Base-by-base conservation (phyloP, 2,329 filamentous ascomycete species). In the Endoconidiophora laricicola region DNA sequence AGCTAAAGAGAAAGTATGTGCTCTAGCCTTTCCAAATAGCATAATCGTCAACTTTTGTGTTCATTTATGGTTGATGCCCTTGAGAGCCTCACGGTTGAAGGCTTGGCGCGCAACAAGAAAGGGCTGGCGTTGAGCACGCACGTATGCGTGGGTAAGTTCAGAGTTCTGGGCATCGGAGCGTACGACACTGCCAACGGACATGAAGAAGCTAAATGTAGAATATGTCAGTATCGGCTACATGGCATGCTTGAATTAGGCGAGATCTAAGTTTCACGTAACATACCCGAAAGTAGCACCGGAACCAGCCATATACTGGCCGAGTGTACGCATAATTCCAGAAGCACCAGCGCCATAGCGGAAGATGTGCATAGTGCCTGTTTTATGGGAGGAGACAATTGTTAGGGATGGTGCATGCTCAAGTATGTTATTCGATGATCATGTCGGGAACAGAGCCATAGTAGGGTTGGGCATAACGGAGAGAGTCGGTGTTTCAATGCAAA, bases 101-200 rank as follows among this genome's bases (percentile, higher is more conserved):
- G 64, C 62, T 16, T 50, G 41, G 5, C 54, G 46, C 14, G 52
- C 49, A 12, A 76, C 71, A 55, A 94, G 78, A 59, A 90, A 78
- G 22, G 88, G 86, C 55, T 78, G 76, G 59, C 82, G 73, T 57
- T 81, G 79, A 46, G 84, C 79, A 63, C 78, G 77, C 57, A 78
- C 75, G 68, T 90, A 94, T 18, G 50, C 46, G 16, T 22, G 46
- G 14, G 46, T 49, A 52, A 84, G 78, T 62, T 87, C 77, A 59
- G 84, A 80, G 37, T 83, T 79, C 41, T 86, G 85, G 56, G 85
- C 79, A 59, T 98, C 91, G 54, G 86, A 88, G 62, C 91, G 83
- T 60, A 98, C 95, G 42, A 94, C 88, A 59, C 86, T 94, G 58
- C 91, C 91, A 58, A 98, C 94, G 52, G 86, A 90, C 91, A 98